Conservation (phyloP, 345 rosid genomes). For the Mangifera indica region DNA sequence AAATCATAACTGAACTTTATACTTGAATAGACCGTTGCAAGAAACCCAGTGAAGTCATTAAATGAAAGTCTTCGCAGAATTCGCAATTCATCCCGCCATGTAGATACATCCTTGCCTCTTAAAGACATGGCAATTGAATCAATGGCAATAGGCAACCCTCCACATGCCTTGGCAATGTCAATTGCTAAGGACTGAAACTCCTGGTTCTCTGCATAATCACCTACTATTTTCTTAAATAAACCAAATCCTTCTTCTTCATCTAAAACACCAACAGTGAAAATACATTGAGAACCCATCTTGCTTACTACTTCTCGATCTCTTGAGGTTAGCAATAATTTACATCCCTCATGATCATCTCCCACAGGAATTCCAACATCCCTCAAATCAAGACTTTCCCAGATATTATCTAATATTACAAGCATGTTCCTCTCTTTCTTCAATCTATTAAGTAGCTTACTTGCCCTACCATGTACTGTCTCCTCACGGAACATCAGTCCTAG, state of each 20-base stretch:
- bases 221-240: conserved; percentile 22
- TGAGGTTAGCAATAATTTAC: conserved; percentile 38
- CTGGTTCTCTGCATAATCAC: neutral
- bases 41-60: neutral
- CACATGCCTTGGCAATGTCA: conserved; percentile 23
- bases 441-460: neutral
- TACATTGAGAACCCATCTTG: conserved; percentile 14
- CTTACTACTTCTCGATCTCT: conserved; percentile 8
- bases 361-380: no score
- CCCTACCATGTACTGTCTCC: neutral
- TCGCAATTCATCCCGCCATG: conserved; percentile 24
- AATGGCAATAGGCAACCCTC: conserved; percentile 15
- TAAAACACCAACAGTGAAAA: neutral
- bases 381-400: no score
- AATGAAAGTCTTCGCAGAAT: neutral
- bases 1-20: neutral
- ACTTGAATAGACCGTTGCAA: neutral
- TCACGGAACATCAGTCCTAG: conserved; percentile 13
- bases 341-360: no score
- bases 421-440: conserved; percentile 15
- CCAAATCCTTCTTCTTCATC: conserved; percentile 27
- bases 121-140: conserved; percentile 20
- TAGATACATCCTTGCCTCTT: neutral
- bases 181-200: conserved; percentile 11
- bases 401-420: no score